Evolutionary conservation across 208 protist genomes (phyloP), one percentile per base, ranked within the genome.

Genomic region (Acanthamoeba healyi): DNA sequence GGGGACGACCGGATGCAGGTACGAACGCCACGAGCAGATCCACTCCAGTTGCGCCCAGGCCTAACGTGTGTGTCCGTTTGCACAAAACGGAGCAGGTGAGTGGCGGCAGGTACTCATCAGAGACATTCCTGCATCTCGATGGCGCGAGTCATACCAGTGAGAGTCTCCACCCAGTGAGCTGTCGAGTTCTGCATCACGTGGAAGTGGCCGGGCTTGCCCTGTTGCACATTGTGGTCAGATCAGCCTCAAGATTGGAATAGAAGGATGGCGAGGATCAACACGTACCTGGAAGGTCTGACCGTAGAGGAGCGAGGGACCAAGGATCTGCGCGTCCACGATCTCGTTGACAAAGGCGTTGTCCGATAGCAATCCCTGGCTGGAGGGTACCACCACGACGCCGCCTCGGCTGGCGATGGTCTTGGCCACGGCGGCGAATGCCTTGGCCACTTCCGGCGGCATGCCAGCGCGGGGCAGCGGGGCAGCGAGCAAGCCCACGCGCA

Each of bases 111-210:
- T n/a, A n/a, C n/a, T n/a, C n/a, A n/a, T n/a, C n/a, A n/a, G n/a
- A n/a, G n/a, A n/a, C n/a, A n/a, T n/a, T n/a, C n/a, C n/a, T n/a
- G n/a, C n/a, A n/a, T n/a, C n/a, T n/a, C n/a, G n/a, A n/a, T n/a
- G n/a, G n/a, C n/a, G n/a, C n/a, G n/a, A n/a, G n/a, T n/a, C n/a
- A 89, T 65, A 70, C 84, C 56, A 7, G 65, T 77, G 5, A 91
- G 1, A 12, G 51, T 46, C 32, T 77, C 84, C 24, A 91, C 65
- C 65, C 84, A 84, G 51, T 91, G 84, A 7, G 56, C 49, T 3
- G 84, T 49, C 5, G 56, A 22, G 32, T 63, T 77, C 84, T 77
- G 65, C 65, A 91, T 77, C 4, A 70, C 34, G 42, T 91, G 56
- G n/a, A 77, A 77, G 34, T 70, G 32, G 2, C 84, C 61, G 1